These are phyloP conservation scores for Backusella liffmaniae DNA, from an alignment of 192 early-diverging fungal genomes.

Conservation along the genomic window DNA sequence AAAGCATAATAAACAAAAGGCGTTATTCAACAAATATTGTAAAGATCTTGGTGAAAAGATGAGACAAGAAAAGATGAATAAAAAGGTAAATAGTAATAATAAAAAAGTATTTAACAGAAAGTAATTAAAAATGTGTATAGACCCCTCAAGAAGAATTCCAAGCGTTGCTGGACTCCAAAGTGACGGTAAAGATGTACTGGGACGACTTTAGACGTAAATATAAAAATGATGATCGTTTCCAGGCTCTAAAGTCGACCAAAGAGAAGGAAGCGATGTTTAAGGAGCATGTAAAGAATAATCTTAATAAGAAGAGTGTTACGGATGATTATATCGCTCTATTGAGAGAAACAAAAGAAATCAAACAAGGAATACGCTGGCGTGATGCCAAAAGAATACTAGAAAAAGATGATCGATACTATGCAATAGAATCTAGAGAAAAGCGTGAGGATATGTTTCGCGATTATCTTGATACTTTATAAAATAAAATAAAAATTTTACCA, in stretches of 20 bases:
- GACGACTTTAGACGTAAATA: conserved; percentile 74
- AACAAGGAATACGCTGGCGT: conserved; percentile 60
- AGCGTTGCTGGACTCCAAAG: conserved; percentile 56
- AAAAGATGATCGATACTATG: conserved; percentile 62
- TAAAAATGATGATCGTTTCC: conserved; percentile 63
- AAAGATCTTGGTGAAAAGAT: conserved; percentile 56
- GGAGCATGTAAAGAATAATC: conserved; percentile 51
- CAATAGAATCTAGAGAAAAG: conserved; percentile 57
- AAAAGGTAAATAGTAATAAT: conserved; percentile 28
- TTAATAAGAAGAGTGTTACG: conserved; percentile 38
- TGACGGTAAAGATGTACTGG: conserved; percentile 56
- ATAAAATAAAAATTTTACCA: neutral
- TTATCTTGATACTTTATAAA: conserved; percentile 42
- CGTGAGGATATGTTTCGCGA: conserved; percentile 72
- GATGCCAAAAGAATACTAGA: conserved; percentile 67
- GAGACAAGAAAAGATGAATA: conserved; percentile 43
- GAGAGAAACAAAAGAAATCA: conserved; percentile 54
- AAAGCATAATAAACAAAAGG: conserved; percentile 56
- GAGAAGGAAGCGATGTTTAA: conserved; percentile 64
- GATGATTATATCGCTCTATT: conserved; percentile 60
- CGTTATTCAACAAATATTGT: conserved; percentile 75
- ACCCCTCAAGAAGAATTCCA: conserved; percentile 55
- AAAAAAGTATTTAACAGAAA: neutral
- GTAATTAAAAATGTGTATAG: conserved; percentile 11
- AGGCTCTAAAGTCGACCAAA: conserved; percentile 52